Conservation (phyloP, 176 grass and related monocot genomes). For the Sorghum bicolor region Sorghum_bicolor_NCBIv3 NC_012879.2:48236001-48236500, state of each 20-base stretch:
- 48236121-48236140: too few species aligned
- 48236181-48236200: too few species aligned
- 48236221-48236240: not conserved
- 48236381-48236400: too few species aligned
- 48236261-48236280: not conserved
- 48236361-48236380: too few species aligned
- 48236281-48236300: slow-evolving; percentile 6
- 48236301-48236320: not conserved
- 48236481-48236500: not conserved
- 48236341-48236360: not conserved
- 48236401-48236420: not conserved
- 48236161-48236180: too few species aligned
- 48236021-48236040: too few species aligned
- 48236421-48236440: not conserved
- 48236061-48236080: too few species aligned
- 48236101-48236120: too few species aligned
- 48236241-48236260: not conserved
- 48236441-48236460: not conserved
- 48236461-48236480: not conserved
- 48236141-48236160: too few species aligned
- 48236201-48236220: not conserved
- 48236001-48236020: too few species aligned
- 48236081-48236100: too few species aligned
- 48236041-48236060: too few species aligned
- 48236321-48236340: not conserved